These are phyloP conservation scores for Salix viminalis DNA, from an alignment of 345 rosid species.

Conservation along the genomic window DNA sequence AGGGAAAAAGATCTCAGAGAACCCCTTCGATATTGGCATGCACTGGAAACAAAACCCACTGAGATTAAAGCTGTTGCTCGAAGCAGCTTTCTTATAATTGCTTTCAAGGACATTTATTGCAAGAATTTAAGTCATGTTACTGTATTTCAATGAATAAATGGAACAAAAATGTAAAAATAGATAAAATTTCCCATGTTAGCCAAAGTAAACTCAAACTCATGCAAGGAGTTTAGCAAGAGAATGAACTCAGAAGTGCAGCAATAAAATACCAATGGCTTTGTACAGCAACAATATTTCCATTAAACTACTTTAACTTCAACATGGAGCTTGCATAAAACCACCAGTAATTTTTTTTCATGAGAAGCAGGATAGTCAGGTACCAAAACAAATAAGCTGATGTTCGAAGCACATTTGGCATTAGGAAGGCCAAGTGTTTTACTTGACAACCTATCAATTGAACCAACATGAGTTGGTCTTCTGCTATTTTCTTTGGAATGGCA, in stretches of 20 bases:
- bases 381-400: slow-evolving; percentile 60
- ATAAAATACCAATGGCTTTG: background rate
- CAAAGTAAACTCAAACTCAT: background rate
- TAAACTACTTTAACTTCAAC: background rate
- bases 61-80: background rate
- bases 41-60: background rate
- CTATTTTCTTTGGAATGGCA: slow-evolving; percentile 42
- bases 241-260: background rate
- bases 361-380: slow-evolving; percentile 29
- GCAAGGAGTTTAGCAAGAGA: background rate
- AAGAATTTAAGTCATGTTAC: background rate
- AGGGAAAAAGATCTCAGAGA: background rate
- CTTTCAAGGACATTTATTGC: background rate
- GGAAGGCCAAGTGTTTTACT: slow-evolving; percentile 58
- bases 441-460: slow-evolving; percentile 73
- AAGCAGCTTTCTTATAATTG: background rate
- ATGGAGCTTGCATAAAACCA: background rate
- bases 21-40: background rate
- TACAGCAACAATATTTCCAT: background rate
- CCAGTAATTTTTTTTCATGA: too few species aligned
- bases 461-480: slow-evolving; percentile 45
- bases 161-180: background rate
- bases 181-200: background rate
- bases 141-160: background rate
- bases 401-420: slow-evolving; percentile 43